Evolutionary conservation across 495 filamentous ascomycete species (phyloP).

Genomic region (Podospora fimiseda): DNA sequence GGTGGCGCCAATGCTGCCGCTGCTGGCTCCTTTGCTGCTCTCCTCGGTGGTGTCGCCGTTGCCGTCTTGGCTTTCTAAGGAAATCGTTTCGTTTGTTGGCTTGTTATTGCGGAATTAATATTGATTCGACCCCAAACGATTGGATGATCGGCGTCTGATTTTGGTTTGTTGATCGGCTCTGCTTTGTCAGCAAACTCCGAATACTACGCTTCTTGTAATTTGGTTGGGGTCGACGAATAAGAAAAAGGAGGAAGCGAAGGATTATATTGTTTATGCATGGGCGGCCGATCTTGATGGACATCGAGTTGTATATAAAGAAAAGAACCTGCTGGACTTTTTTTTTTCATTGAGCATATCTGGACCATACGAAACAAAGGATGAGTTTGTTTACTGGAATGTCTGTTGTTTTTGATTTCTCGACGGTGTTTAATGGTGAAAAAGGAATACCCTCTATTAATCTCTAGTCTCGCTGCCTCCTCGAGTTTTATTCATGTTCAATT

Average conservation of each 20-base stretch:
- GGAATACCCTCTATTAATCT: neutral
- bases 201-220: neutral
- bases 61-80: slow-evolving; percentile 39
- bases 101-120: neutral
- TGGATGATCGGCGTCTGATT: neutral
- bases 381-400: neutral
- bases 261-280: neutral
- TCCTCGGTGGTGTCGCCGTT: slow-evolving; percentile 36
- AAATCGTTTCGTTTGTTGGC: neutral
- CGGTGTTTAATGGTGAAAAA: neutral
- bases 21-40: slow-evolving; percentile 16
- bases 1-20: slow-evolving; percentile 4
- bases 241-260: neutral
- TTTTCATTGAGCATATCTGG: neutral
- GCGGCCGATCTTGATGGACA: neutral
- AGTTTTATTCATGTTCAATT: neutral
- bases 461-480: neutral
- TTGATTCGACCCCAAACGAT: neutral
- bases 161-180: neutral
- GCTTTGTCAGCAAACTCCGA: too few relatives aligned
- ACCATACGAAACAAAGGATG: neutral
- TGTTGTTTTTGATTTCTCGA: neutral
- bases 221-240: neutral
- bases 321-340: neutral
- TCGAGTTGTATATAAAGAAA: neutral